phyloP scores from a whole-genome alignment of 2,329 filamentous ascomycete genomes.

The Ceratocystis ficicola region DNA sequence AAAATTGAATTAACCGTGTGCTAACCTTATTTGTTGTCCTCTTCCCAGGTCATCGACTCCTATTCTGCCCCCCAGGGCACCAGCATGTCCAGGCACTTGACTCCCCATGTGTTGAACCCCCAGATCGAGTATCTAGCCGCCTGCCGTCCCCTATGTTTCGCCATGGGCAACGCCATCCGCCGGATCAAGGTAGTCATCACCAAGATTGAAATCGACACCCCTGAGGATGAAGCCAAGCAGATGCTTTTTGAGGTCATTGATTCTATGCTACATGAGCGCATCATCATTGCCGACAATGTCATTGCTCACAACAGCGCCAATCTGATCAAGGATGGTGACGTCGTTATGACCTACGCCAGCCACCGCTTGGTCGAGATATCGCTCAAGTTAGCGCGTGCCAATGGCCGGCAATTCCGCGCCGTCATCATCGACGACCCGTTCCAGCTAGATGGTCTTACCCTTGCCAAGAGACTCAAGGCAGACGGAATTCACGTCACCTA shows the following conservation, averaged over 20 bases:
- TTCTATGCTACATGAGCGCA: conserved; percentile 77
- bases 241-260: conserved; percentile 71
- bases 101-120: conserved; percentile 77
- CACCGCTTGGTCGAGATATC: conserved; percentile 77
- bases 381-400: conserved; percentile 56
- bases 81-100: conserved; percentile 80
- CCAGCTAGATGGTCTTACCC: conserved; percentile 39
- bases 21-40: conserved; percentile 22
- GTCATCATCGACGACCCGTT: conserved; percentile 65
- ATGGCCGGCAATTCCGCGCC: conserved; percentile 67
- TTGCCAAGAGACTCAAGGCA: conserved; percentile 56
- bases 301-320: conserved; percentile 66
- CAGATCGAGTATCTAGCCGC: conserved; percentile 92
- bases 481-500: conserved; percentile 70
- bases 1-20: neutral
- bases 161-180: conserved; percentile 92
- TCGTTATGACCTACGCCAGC: conserved; percentile 76
- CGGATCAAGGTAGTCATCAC: conserved; percentile 89
- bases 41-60: conserved; percentile 65
- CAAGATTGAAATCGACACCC: conserved; percentile 73
- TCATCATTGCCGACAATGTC: conserved; percentile 73
- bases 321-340: conserved; percentile 66
- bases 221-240: conserved; percentile 71
- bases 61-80: conserved; percentile 79
- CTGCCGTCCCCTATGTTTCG: conserved; percentile 89